Evolutionary conservation across 768 basidiomycete species (phyloP), one percentile per base, ranked within the genome.

Genomic region (Boletus coccyginus): DNA sequence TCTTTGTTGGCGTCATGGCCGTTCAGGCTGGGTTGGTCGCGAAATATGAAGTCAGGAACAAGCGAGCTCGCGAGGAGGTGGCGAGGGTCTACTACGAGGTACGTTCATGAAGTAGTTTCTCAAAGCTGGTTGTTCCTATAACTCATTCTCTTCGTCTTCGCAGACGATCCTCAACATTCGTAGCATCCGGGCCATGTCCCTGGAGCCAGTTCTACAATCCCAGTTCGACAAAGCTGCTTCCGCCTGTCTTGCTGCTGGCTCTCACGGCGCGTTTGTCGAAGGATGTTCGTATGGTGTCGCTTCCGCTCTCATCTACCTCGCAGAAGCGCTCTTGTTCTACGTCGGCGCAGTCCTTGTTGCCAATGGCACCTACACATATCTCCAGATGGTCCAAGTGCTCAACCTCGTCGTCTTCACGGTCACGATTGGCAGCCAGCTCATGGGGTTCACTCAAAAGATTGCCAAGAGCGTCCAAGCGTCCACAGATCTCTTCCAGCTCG

Each of bases 321-420:
- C 92, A 0, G 91, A 98, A 72, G 96, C 92, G 0, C 76, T 98
- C 17, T 77, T 99, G 49, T 95, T 97, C 75, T 96, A 90, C 65
- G 87, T 94, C 49, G 92, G 94, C 42, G 90, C 93, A 0, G 75
- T 92, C n/a, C 80, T 98, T 58, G 84, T 98, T 52, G 80, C 85
- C 5, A 77, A 79, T 1, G 94, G 92, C 10, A 85, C 82, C 21
- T 96, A 96, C 71, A 83, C 84, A 10, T 98, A 95, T 70, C 80
- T 89, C 57, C 86, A 87, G 65, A 92, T 97, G 90, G 82, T 96
- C 33, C 84, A 95, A 72, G 90, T 92, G 27, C 84, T 96, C 65
- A 87, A 95, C 53, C 78, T 98, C 41, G 90, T 98, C 49, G 86
- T 97, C 16, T 98, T 98, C 76, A 86, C 90, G 9, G 87, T 99